Evolutionary conservation across 768 basidiomycete species (phyloP).

Genomic region (Podaxis sp.): DNA sequence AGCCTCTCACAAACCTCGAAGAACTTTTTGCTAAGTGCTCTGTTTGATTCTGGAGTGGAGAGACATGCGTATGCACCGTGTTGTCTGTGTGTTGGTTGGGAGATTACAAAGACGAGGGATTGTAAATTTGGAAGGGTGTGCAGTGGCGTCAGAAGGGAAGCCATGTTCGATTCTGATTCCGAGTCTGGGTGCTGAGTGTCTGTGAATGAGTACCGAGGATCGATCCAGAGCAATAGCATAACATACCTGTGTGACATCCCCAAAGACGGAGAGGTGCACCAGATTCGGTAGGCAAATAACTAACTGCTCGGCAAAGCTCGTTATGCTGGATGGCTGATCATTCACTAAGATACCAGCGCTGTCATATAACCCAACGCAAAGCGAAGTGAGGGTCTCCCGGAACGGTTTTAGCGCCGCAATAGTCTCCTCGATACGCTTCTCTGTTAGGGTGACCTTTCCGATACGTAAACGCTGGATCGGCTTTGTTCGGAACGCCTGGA

Average conservation of each 20-base stretch:
- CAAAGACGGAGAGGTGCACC: neutral
- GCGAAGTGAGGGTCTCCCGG: neutral
- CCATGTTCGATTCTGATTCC: neutral
- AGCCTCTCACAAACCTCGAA: neutral
- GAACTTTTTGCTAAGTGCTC: neutral
- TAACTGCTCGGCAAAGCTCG: neutral
- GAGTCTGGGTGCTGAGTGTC: neutral
- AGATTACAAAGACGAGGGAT: neutral
- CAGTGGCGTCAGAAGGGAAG: neutral
- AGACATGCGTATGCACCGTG: neutral
- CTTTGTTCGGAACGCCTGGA: neutral
- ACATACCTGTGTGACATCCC: neutral
- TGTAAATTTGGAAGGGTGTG: neutral
- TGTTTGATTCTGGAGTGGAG: neutral
- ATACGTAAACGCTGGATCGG: slow-evolving; percentile 4
- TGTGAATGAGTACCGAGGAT: neutral
- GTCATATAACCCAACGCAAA: neutral
- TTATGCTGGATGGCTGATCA: neutral
- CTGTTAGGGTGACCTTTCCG: neutral
- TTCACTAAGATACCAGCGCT: neutral
- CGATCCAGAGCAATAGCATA: neutral
- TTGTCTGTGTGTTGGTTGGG: neutral
- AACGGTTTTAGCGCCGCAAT: neutral
- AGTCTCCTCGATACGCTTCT: neutral
- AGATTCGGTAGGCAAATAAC: neutral